Percentiles rank a stretch among this genome's conserved stretches.
Conservation (phyloP, 2,329 filamentous ascomycete species). For the Tolypocladium nubicola region DNA sequence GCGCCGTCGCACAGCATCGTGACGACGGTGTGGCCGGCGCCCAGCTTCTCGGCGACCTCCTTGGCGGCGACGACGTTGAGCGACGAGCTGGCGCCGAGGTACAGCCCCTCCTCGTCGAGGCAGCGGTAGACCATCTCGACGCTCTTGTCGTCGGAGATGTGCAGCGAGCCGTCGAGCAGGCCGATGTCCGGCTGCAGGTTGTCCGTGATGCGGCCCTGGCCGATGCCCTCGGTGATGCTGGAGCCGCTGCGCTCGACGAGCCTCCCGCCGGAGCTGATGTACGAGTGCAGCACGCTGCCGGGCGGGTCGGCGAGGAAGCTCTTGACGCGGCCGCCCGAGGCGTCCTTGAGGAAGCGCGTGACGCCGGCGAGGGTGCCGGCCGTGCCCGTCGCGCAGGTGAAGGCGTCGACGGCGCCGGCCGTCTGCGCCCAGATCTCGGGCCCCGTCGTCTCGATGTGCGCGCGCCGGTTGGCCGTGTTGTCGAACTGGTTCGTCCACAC, state of each 20-base stretch:
- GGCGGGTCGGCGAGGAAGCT: slow-evolving; percentile 89
- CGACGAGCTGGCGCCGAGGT: slow-evolving; percentile 86
- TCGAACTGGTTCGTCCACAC: slow-evolving; percentile 99
- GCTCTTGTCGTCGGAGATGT: slow-evolving; percentile 84
- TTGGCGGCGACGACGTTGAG: slow-evolving; percentile 93
- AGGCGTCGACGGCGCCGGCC: slow-evolving; percentile 73
- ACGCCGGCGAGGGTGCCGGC: slow-evolving; percentile 83
- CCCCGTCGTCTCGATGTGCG: slow-evolving; percentile 93
- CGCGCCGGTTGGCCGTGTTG: slow-evolving; percentile 85
- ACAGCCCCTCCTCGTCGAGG: slow-evolving; percentile 89
- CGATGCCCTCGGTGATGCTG: slow-evolving; percentile 95
- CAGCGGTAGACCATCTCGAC: slow-evolving; percentile 98
- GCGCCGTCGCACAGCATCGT: slow-evolving; percentile 92
- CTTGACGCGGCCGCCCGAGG: slow-evolving; percentile 68
- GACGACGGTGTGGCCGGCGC: slow-evolving; percentile 81
- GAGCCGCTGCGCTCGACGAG: slow-evolving; percentile 72
- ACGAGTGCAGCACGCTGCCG: slow-evolving; percentile 85
- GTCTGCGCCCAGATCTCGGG: slow-evolving; percentile 98
- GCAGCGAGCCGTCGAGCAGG: slow-evolving; percentile 72
- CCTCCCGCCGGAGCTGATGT: slow-evolving; percentile 76
- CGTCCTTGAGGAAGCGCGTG: slow-evolving; percentile 81
- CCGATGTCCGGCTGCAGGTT: slow-evolving; percentile 80
- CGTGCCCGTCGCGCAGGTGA: slow-evolving; percentile 91
- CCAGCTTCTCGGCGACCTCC: slow-evolving; percentile 84
- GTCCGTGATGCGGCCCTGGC: slow-evolving; percentile 92